phyloP scores from a whole-genome alignment of 225 moss, liverwort and hornwort genomes.

The Sphagnum contortum region DNA sequence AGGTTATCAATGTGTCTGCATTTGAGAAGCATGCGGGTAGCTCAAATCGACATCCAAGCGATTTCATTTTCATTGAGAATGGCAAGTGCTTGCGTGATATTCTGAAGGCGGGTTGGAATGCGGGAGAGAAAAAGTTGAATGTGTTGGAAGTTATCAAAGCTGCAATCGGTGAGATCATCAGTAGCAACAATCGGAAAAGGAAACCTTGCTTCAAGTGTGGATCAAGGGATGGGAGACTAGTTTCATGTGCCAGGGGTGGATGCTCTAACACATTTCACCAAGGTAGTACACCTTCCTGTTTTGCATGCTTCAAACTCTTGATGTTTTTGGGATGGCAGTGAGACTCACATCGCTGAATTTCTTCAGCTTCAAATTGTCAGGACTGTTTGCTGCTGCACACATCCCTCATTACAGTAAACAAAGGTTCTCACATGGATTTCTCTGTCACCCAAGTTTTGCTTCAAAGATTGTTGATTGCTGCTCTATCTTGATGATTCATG shows the following conservation, averaged over 20 bases:
- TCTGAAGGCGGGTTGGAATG: conserved; percentile 33
- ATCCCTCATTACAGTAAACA: too few relatives aligned
- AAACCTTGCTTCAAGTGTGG: conserved; percentile 35
- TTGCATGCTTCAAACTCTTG: not conserved
- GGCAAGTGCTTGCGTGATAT: conserved; percentile 44
- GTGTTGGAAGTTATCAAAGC: conserved; percentile 36
- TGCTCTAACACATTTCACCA: conserved; percentile 25
- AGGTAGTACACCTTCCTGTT: conserved; percentile 11
- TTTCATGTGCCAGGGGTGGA: conserved; percentile 30
- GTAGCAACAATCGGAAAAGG: conserved; percentile 20
- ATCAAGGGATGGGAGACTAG: conserved; percentile 17
- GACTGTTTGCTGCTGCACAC: too few relatives aligned
- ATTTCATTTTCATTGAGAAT: conserved; percentile 45
- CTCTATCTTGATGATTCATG: too few relatives aligned
- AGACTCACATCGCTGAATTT: conserved; percentile 2
- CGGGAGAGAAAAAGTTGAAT: conserved; percentile 35
- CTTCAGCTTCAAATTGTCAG: not conserved
- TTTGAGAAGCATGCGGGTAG: conserved; percentile 52
- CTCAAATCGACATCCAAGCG: conserved; percentile 44
- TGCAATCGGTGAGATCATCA: conserved; percentile 35
- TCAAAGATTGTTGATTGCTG: too few relatives aligned
- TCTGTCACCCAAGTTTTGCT: too few relatives aligned
- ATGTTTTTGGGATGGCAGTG: not conserved
- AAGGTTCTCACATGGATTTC: too few relatives aligned
- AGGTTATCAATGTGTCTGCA: conserved; percentile 43